Evolutionary conservation across 2,329 filamentous ascomycete genomes (phyloP), one percentile per base, ranked within the genome.

Genomic region (Orbilia brochopaga): DNA sequence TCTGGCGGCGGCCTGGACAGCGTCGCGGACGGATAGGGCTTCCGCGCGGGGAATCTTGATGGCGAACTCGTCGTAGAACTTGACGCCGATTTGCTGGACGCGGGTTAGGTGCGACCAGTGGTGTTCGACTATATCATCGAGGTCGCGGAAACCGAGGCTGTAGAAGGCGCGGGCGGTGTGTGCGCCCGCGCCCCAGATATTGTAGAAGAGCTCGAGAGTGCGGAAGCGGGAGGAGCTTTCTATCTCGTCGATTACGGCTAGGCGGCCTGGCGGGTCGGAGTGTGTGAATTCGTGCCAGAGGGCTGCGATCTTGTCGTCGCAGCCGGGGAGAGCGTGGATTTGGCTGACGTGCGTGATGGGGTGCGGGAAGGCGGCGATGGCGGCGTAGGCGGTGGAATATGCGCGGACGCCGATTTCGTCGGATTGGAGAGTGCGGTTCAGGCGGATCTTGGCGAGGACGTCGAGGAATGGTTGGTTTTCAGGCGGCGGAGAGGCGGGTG

Each of bases 171-270:
- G 83, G 0, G 93, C 92, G 0, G 89, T 94, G 11, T 86, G 87
- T 1, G 89, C 88, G 0, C 90, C 93, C 0, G 97, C 91, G n/a
- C 92, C 93, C 90, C 91, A 96, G 65, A 97, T 95, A 2, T 89
- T 83, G 80, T 90, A 90, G 79, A 97, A 97, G 0, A 84, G 78
- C 50, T 85, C 83, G 2, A 97, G 80, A 0, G 87, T 83, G 19
- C 83, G 82, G 66, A 94, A 82, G 65, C 83, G 85, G 11, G 85
- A 81, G 75, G 96, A 87, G 0, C 81, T 79, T 56, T 88, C 84
- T 1, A 90, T 84, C 2, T 87, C 85, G 6, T 84, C 81, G 0
- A 88, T 87, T 23, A 90, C 90, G 37, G 82, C 78, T 3, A 96
- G 1, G 82, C 77, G 11, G 80, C 60, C 17, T 32, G 63, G 30